phyloP scores from a whole-genome alignment of 495 filamentous ascomycete species.

The Trichoderma virens region DNA sequence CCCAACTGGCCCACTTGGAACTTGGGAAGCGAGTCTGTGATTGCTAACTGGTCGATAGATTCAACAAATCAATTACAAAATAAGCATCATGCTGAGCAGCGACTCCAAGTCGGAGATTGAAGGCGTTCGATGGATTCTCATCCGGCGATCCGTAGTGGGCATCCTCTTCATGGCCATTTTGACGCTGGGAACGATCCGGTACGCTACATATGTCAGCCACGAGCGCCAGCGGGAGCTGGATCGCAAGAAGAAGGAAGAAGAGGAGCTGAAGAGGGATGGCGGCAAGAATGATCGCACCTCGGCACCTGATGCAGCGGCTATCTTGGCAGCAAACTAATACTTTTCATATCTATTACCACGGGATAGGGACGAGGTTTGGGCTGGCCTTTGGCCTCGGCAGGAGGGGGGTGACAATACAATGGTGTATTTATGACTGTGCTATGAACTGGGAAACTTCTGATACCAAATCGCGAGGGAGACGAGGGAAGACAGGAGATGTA shows the following conservation, averaged over 20 bases:
- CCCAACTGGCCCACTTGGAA: neutral
- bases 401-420: neutral
- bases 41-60: conserved; percentile 46
- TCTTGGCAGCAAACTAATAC: conserved; percentile 35
- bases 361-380: neutral
- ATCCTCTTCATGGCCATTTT: conserved; percentile 53
- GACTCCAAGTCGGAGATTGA: conserved; percentile 89
- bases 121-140: conserved; percentile 81
- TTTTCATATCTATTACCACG: neutral
- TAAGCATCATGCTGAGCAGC: conserved; percentile 75
- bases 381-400: neutral
- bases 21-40: neutral
- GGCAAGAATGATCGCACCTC: conserved; percentile 30
- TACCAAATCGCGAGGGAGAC: neutral
- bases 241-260: conserved; percentile 22
- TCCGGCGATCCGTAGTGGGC: conserved; percentile 74
- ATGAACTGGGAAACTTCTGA: neutral
- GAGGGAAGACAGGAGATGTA: neutral
- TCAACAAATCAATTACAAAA: conserved; percentile 89
- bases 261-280: conserved; percentile 23
- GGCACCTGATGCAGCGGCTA: conserved; percentile 36
- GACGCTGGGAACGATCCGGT: conserved; percentile 41
- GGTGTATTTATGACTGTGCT: neutral
- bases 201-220: conserved; percentile 37
- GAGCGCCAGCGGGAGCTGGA: conserved; percentile 34